Percentiles rank a stretch among this genome's conserved stretches.
phyloP scores from a whole-genome alignment of 1,284 basidiomycete genomes.

The Pulveroboletus sp. region DNA sequence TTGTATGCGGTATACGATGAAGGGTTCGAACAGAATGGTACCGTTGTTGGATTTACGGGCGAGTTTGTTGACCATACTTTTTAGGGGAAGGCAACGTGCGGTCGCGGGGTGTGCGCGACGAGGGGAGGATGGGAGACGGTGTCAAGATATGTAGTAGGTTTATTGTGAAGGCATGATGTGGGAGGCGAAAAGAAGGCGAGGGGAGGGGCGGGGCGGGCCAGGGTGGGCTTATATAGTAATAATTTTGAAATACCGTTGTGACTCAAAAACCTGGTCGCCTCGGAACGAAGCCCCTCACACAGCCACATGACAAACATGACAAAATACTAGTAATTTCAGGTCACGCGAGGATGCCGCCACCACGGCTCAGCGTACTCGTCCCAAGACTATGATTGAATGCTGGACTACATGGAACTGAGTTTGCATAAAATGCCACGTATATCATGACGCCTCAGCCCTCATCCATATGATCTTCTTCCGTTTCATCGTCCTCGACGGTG shows the following conservation, averaged over 20 bases:
- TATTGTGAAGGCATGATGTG: constrained; percentile 47
- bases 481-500: constrained; percentile 62
- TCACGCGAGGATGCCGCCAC: constrained; percentile 31
- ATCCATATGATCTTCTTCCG: constrained; percentile 70
- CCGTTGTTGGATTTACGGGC: constrained; percentile 78
- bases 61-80: constrained; percentile 84
- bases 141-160: constrained; percentile 25
- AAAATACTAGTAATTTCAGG: constrained; percentile 24
- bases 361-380: neutral
- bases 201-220: constrained; percentile 3
- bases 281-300: constrained; percentile 34
- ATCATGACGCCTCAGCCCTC: constrained; percentile 49
- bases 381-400: neutral
- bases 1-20: constrained; percentile 84
- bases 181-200: constrained; percentile 25
- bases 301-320: constrained; percentile 33
- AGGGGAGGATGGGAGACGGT: constrained; percentile 20
- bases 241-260: constrained; percentile 37
- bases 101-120: constrained; percentile 30
- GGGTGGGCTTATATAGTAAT: constrained; percentile 35
- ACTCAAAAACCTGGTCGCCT: constrained; percentile 32
- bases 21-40: constrained; percentile 80
- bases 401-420: neutral
- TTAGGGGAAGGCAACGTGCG: constrained; percentile 46
- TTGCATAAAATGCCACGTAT: neutral